Percentiles rank a stretch among this genome's conserved stretches.
Conservation (phyloP, 495 filamentous ascomycete species). For the Neurospora pannonica region DNA sequence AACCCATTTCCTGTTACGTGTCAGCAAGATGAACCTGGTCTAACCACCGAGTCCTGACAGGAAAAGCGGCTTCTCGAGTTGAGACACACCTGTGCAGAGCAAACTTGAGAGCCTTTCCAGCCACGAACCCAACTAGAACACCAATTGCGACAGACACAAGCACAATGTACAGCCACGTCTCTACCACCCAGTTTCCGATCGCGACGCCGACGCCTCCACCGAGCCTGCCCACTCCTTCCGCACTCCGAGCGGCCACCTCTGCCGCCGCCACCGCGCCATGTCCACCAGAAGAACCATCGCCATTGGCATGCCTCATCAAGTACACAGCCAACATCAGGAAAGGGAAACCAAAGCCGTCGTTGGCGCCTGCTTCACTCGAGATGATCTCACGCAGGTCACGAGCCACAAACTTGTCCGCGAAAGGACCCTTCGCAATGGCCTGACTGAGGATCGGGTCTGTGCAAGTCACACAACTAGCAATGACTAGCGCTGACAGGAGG, state of each 20-base stretch:
- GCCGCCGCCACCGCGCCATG: constrained; percentile 1
- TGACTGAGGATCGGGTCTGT: constrained; percentile 55
- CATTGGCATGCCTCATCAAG: constrained; percentile 43
- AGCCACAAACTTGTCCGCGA: constrained; percentile 50
- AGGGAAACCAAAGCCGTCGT: constrained; percentile 53
- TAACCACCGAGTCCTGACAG: neutral
- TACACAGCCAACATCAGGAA: constrained; percentile 49
- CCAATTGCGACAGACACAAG: constrained; percentile 66
- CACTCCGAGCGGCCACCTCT: constrained; percentile 40
- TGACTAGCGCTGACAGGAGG: constrained; percentile 45
- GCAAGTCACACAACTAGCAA: constrained; percentile 52
- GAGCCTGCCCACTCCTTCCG: constrained; percentile 35
- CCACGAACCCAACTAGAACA: constrained; percentile 51
- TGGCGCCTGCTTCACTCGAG: constrained; percentile 50
- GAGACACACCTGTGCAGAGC: constrained; percentile 7
- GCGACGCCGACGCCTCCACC: constrained; percentile 52
- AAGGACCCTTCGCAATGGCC: constrained; percentile 53
- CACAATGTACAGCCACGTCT: constrained; percentile 75
- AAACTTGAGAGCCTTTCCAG: constrained; percentile 52
- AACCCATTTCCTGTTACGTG: constrained; percentile 53
- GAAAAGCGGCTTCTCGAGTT: constrained; percentile 15
- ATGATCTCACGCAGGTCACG: constrained; percentile 52
- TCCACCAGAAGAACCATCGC: constrained; percentile 9
- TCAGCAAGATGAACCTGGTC: neutral
- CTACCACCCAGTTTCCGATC: constrained; percentile 67